phyloP scores from a whole-genome alignment of 371 early-diverging fungal genomes.

The Mortierella sp. region DNA sequence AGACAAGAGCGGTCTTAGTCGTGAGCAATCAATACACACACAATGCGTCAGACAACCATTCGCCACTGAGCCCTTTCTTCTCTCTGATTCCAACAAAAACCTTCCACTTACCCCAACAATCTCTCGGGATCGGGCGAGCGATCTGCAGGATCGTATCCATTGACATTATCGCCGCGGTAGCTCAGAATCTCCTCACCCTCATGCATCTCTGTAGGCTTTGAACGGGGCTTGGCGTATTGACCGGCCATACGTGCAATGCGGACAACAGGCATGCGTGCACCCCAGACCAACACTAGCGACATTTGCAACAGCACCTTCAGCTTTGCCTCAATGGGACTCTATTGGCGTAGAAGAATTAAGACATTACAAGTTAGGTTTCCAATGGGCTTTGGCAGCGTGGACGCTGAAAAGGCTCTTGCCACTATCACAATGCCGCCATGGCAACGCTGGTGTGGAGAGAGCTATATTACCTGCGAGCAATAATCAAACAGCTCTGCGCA shows the following conservation, averaged over 20 bases:
- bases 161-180: slow-evolving; percentile 93
- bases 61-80: neutral
- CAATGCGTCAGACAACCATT: neutral
- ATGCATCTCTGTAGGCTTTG: slow-evolving; percentile 89
- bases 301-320: slow-evolving; percentile 96
- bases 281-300: slow-evolving; percentile 95
- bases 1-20: neutral
- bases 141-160: slow-evolving; percentile 90
- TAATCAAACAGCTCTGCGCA: slow-evolving; percentile 98
- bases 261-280: slow-evolving; percentile 92
- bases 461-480: slow-evolving; percentile 80
- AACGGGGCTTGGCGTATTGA: slow-evolving; percentile 97
- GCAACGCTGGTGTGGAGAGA: neutral
- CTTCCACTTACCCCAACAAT: slow-evolving; percentile 74
- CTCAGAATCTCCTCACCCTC: slow-evolving; percentile 87
- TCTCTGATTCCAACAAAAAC: neutral
- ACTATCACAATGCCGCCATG: too few species aligned
- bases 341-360: neutral
- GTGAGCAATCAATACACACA: neutral
- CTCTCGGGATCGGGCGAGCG: slow-evolving; percentile 96
- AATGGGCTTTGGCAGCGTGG: neutral
- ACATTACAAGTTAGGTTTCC: neutral
- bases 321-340: slow-evolving; percentile 92
- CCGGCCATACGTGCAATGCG: slow-evolving; percentile 99
- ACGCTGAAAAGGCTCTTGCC: neutral